Evolutionary conservation across 306 rosid genomes (phyloP).

Genomic region (Hippophae rhamnoides): DNA sequence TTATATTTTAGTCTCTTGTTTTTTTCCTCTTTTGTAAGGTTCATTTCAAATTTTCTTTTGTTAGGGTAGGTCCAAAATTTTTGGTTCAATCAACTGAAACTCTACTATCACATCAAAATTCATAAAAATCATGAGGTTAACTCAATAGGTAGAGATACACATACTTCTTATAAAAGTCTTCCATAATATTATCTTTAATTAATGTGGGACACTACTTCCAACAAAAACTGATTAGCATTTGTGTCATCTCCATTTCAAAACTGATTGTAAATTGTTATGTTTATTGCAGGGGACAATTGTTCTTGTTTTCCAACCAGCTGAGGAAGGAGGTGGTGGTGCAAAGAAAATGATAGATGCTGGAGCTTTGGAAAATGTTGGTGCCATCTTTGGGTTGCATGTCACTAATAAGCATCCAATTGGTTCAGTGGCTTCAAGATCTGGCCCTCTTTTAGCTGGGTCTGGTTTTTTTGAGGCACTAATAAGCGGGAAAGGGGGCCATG

Average conservation of each 20-base stretch:
- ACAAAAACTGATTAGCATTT: not conserved
- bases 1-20: too few relatives aligned
- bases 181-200: too few relatives aligned
- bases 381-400: conserved; percentile 72
- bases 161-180: too few relatives aligned
- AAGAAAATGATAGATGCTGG: conserved; percentile 57
- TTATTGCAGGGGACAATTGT: conserved; percentile 62
- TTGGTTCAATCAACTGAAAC: too few relatives aligned
- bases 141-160: too few relatives aligned
- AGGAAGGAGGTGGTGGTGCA: conserved; percentile 89
- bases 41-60: too few relatives aligned
- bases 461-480: conserved; percentile 76
- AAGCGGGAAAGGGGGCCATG: conserved; percentile 87
- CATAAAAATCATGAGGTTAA: too few relatives aligned
- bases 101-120: too few relatives aligned
- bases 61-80: too few relatives aligned
- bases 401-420: conserved; percentile 28
- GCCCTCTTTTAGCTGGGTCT: conserved; percentile 58
- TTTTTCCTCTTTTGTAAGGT: too few relatives aligned
- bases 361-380: conserved; percentile 44
- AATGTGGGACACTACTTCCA: too few relatives aligned
- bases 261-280: not conserved
- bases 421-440: conserved; percentile 46
- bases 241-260: not conserved
- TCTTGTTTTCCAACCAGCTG: conserved; percentile 95